Evolutionary conservation across 768 basidiomycete species (phyloP).

Genomic region (Leccinum aurantiacum): DNA sequence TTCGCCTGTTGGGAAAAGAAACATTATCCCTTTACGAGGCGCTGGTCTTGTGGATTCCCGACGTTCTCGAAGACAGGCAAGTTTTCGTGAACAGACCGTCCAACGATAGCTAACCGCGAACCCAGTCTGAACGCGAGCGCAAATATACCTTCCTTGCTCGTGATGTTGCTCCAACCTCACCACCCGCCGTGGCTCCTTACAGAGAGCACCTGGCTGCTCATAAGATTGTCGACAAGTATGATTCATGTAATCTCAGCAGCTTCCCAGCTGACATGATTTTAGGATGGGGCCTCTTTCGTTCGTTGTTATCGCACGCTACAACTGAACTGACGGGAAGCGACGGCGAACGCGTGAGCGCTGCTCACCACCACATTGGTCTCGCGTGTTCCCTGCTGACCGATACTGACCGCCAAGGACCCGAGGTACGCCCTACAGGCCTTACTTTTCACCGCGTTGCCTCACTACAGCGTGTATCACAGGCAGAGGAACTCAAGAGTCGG

Average conservation of each 20-base stretch:
- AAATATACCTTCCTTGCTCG: conserved; percentile 41
- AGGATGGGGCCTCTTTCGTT: conserved; percentile 46
- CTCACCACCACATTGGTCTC: conserved; percentile 45
- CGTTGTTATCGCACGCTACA: conserved; percentile 42
- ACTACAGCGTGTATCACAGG: conserved; percentile 26
- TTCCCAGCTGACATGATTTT: conserved; percentile 16
- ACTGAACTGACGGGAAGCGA: conserved; percentile 18
- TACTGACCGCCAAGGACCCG: conserved; percentile 35
- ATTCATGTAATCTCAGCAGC: conserved; percentile 3
- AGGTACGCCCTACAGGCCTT: conserved; percentile 34
- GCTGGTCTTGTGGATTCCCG: conserved; percentile 48
- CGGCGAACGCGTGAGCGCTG: conserved; percentile 24
- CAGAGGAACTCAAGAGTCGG: conserved; percentile 34
- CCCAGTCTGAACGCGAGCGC: conserved; percentile 41
- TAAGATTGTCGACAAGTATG: conserved; percentile 50
- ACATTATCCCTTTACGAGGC: conserved; percentile 52
- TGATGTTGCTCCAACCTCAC: conserved; percentile 46
- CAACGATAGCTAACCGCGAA: background rate
- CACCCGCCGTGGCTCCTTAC: conserved; percentile 55
- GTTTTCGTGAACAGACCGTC: conserved; percentile 5
- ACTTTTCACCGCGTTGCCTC: background rate
- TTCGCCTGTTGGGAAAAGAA: conserved; percentile 40
- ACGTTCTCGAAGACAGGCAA: conserved; percentile 41
- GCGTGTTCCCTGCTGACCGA: conserved; percentile 52
- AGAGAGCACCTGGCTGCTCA: conserved; percentile 49